phyloP scores from a whole-genome alignment of 257 asterid species.

The Catharanthus roseus region DNA sequence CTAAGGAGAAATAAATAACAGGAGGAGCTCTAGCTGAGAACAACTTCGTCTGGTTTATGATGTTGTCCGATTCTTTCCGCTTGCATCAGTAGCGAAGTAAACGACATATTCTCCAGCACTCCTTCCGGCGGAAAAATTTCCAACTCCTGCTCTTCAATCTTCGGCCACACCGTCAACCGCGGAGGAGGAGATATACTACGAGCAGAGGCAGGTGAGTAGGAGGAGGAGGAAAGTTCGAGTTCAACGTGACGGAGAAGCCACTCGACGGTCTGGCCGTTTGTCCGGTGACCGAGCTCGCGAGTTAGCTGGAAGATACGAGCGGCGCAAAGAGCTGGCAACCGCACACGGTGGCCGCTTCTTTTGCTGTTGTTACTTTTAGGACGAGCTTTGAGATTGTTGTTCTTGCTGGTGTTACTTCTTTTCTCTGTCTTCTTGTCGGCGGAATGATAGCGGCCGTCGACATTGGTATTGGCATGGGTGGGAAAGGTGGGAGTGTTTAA shows the following conservation, averaged over 20 bases:
- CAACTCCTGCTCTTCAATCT: slow-evolving; percentile 10
- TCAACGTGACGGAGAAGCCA: slow-evolving; percentile 26
- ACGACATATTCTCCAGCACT: slow-evolving; percentile 19
- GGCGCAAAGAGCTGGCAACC: slow-evolving; percentile 30
- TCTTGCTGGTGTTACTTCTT: not conserved
- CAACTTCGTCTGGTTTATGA: slow-evolving; percentile 19
- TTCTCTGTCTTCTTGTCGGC: not conserved
- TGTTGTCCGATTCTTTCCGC: slow-evolving; percentile 5
- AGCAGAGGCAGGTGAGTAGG: not conserved
- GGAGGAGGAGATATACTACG: slow-evolving; percentile 6
- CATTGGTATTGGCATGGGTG: not conserved
- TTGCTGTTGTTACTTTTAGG: not conserved
- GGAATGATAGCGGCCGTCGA: not conserved
- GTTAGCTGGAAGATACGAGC: slow-evolving; percentile 32
- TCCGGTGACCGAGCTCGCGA: slow-evolving; percentile 32
- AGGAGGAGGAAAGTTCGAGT: slow-evolving; percentile 10
- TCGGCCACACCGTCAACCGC: slow-evolving; percentile 3
- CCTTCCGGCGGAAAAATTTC: slow-evolving; percentile 11
- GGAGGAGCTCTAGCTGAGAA: not conserved
- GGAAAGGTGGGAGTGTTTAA: not conserved
- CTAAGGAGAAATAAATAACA: not conserved
- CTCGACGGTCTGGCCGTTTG: slow-evolving; percentile 31
- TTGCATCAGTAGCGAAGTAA: slow-evolving; percentile 25
- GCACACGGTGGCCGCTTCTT: slow-evolving; percentile 22
- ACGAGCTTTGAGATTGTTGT: not conserved